phyloP scores from a whole-genome alignment of 2,329 filamentous ascomycete genomes.

The Aspergillus hortae region DNA sequence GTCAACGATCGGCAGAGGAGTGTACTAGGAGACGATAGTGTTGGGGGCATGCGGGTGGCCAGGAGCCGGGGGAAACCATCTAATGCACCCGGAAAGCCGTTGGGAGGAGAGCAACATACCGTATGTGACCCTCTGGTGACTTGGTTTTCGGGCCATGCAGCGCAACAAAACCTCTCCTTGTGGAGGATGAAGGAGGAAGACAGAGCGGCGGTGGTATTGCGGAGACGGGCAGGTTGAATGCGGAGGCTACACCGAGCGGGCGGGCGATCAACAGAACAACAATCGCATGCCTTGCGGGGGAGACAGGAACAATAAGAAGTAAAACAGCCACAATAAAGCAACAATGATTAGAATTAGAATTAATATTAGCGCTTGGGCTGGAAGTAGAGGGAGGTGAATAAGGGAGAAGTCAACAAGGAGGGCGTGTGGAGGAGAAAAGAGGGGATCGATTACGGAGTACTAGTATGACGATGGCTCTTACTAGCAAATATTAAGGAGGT shows the following conservation, averaged over 20 bases:
- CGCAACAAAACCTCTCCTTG: slow-evolving; percentile 6
- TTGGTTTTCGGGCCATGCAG: slow-evolving; percentile 64
- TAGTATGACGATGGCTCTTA: neutral
- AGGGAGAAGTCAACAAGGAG: slow-evolving; percentile 6
- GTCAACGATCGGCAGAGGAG: slow-evolving; percentile 1
- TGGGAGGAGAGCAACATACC: slow-evolving; percentile 44
- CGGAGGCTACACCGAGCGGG: slow-evolving; percentile 16
- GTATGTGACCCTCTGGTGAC: slow-evolving; percentile 66
- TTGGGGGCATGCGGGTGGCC: too few species aligned
- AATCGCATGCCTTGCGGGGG: slow-evolving; percentile 4
- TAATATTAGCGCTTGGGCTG: neutral
- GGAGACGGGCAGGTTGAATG: slow-evolving; percentile 9
- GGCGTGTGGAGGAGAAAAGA: neutral
- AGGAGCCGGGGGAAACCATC: too few species aligned
- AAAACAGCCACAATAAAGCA: neutral
- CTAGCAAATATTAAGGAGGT: neutral
- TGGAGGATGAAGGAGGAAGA: slow-evolving; percentile 15
- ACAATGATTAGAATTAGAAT: neutral
- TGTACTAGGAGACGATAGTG: slow-evolving; percentile 3
- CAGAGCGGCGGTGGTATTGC: slow-evolving; percentile 16
- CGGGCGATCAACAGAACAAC: slow-evolving; percentile 13
- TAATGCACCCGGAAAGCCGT: neutral
- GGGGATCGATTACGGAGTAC: neutral
- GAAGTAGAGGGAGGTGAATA: neutral
- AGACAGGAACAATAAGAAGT: neutral